Base-by-base conservation (phyloP, 306 rosid species). In the Notholithocarpus densiflorus region DNA sequence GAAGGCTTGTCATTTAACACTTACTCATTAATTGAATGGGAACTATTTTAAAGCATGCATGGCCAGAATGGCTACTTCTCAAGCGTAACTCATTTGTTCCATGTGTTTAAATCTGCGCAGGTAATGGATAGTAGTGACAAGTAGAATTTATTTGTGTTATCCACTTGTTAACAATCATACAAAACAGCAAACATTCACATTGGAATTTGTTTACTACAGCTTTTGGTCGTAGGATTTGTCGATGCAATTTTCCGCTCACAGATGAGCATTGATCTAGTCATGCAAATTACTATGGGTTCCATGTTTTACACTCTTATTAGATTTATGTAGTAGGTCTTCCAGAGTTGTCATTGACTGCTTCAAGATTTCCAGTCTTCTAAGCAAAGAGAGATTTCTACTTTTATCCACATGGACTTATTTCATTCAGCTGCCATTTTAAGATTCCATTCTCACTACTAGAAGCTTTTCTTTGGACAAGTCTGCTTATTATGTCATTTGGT, bases 401-500 rank as follows among this genome's bases (percentile, higher is more conserved):
- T 75, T 87, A 81, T 66, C 91, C 17, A 86, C 89, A 9, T 89
- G 93, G 91, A 83, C 87, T 52, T 87, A 87, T 69, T 74, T 88
- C 59, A 87, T 89, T 57, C 91, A 56, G 79, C 89, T 32, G 84
- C 83, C 57, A n/a, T 87, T 43, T 75, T 87, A 19, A 85, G 82
- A 80, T 89, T 68, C 93, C 91, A 31, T 83, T 85, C 72, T 85
- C 91, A 52, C 64, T 86, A 8, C 65, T 89, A 71, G 93, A 89
- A 82, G 82, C 91, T 57, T 62, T 87, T 81, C 77, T 89, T 74
- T 89, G 93, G 91, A 87, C 91, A 31, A 17, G 81, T 27, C 79
- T 87, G 77, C 93, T 57, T 89, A 87, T 75, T 87, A 87, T 75
- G 89, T 83, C 31, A 85, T 89, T 89, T 21, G 93, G 93, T 56